Percentiles rank a stretch among this genome's conserved stretches.
Evolutionary conservation across 2,329 filamentous ascomycete genomes (phyloP).

Genomic region (Fusarium buharicum): DNA sequence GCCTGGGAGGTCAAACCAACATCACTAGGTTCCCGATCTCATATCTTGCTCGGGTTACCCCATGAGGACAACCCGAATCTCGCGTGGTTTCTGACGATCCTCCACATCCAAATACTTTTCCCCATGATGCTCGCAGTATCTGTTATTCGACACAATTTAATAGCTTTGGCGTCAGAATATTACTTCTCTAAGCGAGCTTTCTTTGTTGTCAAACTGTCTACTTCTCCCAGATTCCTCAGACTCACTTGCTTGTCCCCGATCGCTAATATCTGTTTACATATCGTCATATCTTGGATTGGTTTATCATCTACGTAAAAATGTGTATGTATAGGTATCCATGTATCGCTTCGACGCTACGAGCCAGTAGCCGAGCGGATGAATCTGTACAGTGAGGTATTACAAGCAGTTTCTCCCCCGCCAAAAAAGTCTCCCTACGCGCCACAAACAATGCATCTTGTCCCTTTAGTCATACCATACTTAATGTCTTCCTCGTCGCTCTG

Average conservation of each 20-base stretch:
- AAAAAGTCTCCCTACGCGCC: slow-evolving; percentile 26
- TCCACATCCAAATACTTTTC: slow-evolving; percentile 20
- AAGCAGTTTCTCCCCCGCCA: slow-evolving; percentile 13
- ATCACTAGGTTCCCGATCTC: neutral
- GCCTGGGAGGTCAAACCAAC: neutral
- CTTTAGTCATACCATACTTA: slow-evolving; percentile 41
- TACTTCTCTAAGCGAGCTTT: too few species aligned
- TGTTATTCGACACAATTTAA: too few species aligned
- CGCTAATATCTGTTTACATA: slow-evolving; percentile 10
- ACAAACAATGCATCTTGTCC: slow-evolving; percentile 34
- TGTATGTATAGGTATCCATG: slow-evolving; percentile 19
- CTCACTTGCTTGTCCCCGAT: neutral
- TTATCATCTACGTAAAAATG: slow-evolving; percentile 28
- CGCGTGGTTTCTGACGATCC: slow-evolving; percentile 20
- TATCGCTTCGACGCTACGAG: slow-evolving; percentile 25
- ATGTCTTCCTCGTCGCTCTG: slow-evolving; percentile 67
- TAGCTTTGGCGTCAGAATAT: too few species aligned
- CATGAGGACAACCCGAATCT: slow-evolving; percentile 32
- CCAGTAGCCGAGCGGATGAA: slow-evolving; percentile 11
- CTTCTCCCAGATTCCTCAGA: neutral
- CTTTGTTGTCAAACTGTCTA: too few species aligned
- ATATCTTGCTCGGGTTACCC: slow-evolving; percentile 27
- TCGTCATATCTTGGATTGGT: slow-evolving; percentile 26
- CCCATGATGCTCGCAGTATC: too few species aligned
- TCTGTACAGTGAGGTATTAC: slow-evolving; percentile 33